Percentiles rank a stretch among this genome's conserved stretches.
Evolutionary conservation across 108 stramenopile genomes (phyloP).

Genomic region (Stephanodiscus minutulus): DNA sequence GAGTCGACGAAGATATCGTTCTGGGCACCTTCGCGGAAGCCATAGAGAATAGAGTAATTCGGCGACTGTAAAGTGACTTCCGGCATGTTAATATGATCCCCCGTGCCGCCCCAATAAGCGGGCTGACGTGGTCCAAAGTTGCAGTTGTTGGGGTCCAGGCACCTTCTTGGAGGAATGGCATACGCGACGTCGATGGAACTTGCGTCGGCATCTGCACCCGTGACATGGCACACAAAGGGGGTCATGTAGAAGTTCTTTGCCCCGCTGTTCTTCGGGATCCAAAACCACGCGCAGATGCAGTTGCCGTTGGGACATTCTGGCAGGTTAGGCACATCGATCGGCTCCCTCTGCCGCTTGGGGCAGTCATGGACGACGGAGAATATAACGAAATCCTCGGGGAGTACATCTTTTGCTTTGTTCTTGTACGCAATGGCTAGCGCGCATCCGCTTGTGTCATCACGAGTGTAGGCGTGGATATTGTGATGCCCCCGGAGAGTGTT

Average conservation of each 20-base stretch:
- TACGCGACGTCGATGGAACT: slow-evolving; percentile 2
- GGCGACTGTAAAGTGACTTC: background rate
- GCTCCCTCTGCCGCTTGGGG: slow-evolving; percentile 2
- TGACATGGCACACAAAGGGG: slow-evolving; percentile 1
- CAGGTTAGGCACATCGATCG: slow-evolving; percentile 2
- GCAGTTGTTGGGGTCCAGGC: background rate
- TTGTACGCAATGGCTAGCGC: background rate
- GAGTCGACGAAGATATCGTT: slow-evolving; percentile 3
- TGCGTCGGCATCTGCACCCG: background rate
- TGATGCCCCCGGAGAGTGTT: background rate
- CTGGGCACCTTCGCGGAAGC: slow-evolving; percentile 6
- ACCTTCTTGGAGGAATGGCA: slow-evolving; percentile 3
- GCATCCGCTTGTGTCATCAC: slow-evolving; percentile 3
- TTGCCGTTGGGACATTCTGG: slow-evolving; percentile 3
- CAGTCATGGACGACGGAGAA: slow-evolving; percentile 4
- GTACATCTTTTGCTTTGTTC: background rate
- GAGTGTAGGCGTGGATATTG: slow-evolving; percentile 8
- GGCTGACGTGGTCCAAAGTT: background rate
- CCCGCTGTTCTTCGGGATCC: slow-evolving; percentile 6
- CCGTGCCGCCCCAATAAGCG: slow-evolving; percentile 1
- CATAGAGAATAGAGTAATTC: background rate
- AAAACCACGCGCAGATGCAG: slow-evolving; percentile 9
- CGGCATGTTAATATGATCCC: slow-evolving; percentile 10
- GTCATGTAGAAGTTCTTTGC: slow-evolving; percentile 6
- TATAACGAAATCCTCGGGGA: background rate